Evolutionary conservation across 371 early-diverging fungal species (phyloP).

Genomic region (Syncephalastrum monosporum): DNA sequence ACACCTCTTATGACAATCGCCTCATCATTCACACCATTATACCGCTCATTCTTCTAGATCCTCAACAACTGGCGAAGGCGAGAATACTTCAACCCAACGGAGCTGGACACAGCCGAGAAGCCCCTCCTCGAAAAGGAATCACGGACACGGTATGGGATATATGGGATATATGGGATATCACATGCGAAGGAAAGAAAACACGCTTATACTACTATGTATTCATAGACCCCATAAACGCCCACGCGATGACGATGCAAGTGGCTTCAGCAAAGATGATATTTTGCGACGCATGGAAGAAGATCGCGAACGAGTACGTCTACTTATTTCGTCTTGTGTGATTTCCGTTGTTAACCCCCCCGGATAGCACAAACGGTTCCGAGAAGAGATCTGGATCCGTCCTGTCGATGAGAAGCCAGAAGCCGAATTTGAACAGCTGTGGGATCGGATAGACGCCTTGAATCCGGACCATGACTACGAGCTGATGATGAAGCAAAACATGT

Average conservation of each 20-base stretch:
- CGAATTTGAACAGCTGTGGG: constrained; percentile 68
- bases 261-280: constrained; percentile 64
- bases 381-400: constrained; percentile 75
- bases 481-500: constrained; percentile 59
- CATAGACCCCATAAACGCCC: constrained; percentile 2
- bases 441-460: constrained; percentile 57
- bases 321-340: neutral
- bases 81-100: constrained; percentile 33
- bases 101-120: constrained; percentile 50
- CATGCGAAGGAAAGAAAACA: neutral
- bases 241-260: constrained; percentile 19
- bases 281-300: constrained; percentile 79
- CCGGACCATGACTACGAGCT: constrained; percentile 61
- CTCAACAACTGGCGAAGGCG: constrained; percentile 46
- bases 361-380: constrained; percentile 70
- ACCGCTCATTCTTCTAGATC: constrained; percentile 23
- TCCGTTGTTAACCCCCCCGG: neutral
- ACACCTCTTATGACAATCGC: neutral
- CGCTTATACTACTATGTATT: too few relatives aligned
- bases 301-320: constrained; percentile 57
- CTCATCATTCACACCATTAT: neutral
- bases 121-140: constrained; percentile 44
- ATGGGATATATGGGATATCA: neutral
- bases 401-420: constrained; percentile 54
- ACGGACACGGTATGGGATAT: constrained; percentile 26